Evolutionary conservation across 805 yeast genomes (phyloP).

Genomic region (Cyberlindnera sargentensis): DNA sequence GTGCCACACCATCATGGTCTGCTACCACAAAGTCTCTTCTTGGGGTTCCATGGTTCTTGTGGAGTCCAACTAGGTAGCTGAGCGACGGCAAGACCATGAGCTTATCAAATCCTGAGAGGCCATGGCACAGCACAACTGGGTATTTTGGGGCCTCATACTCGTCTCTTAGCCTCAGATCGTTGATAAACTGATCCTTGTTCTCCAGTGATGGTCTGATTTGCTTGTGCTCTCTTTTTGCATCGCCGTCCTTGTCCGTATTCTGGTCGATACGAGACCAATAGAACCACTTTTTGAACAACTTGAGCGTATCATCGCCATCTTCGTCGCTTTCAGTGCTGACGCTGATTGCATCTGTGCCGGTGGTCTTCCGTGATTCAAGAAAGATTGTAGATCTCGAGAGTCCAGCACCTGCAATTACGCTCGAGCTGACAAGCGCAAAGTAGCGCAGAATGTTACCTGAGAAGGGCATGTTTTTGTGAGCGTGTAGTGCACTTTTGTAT

Average conservation of each 20-base stretch:
- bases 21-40: constrained; percentile 16
- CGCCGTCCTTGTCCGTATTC: background rate
- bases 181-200: constrained; percentile 9
- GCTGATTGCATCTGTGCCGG: background rate
- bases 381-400: background rate
- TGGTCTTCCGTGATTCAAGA: background rate
- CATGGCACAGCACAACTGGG: constrained; percentile 83
- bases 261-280: constrained; percentile 6
- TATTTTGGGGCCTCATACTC: constrained; percentile 52
- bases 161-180: constrained; percentile 21
- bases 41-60: constrained; percentile 8
- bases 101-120: constrained; percentile 75
- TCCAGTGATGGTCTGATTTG: constrained; percentile 3
- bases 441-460: background rate
- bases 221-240: background rate
- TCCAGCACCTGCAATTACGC: background rate
- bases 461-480: too few species aligned
- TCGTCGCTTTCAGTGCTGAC: background rate
- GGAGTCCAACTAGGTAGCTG: constrained; percentile 22
- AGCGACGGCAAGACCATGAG: constrained; percentile 37
- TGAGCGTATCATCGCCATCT: background rate
- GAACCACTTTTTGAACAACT: constrained; percentile 3
- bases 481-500: too few species aligned
- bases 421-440: background rate
- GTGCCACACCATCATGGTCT: constrained; percentile 30